phyloP scores from a whole-genome alignment of 768 basidiomycete genomes.

The Neoboletus subvelutipes region DNA sequence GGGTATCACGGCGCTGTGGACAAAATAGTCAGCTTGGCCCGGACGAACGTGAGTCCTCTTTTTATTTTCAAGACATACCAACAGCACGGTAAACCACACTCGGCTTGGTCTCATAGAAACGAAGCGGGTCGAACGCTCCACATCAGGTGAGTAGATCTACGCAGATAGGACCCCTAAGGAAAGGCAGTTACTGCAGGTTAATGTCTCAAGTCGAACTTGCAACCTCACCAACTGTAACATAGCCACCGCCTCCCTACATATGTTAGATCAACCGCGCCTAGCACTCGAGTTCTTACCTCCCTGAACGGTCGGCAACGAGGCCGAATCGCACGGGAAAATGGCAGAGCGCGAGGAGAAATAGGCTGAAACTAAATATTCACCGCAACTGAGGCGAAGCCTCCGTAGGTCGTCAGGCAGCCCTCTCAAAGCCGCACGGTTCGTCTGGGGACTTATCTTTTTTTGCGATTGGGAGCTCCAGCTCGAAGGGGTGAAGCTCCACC shows the following conservation, averaged over 20 bases:
- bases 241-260: constrained; percentile 59
- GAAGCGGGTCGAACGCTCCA: constrained; percentile 29
- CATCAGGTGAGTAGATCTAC: constrained; percentile 70
- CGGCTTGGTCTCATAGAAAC: background rate
- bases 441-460: constrained; percentile 44
- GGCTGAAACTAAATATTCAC: constrained; percentile 73
- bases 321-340: constrained; percentile 74
- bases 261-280: background rate
- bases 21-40: no score
- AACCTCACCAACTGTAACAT: constrained; percentile 57
- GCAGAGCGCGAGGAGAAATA: constrained; percentile 65
- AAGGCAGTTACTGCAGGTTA: background rate
- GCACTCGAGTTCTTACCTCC: constrained; percentile 28
- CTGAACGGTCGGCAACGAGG: constrained; percentile 72
- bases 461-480: constrained; percentile 56
- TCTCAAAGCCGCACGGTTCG: background rate
- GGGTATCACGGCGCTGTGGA: no score
- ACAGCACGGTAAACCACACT: constrained; percentile 50
- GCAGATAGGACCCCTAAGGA: constrained; percentile 61
- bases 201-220: no score
- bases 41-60: background rate
- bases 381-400: constrained; percentile 61
- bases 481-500: constrained; percentile 71
- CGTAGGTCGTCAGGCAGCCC: constrained; percentile 16
- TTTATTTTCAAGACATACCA: constrained; percentile 36